Percentiles rank a stretch among this genome's conserved stretches.
Conservation (phyloP, 768 basidiomycete genomes). For the Pisolithus orientalis region DNA sequence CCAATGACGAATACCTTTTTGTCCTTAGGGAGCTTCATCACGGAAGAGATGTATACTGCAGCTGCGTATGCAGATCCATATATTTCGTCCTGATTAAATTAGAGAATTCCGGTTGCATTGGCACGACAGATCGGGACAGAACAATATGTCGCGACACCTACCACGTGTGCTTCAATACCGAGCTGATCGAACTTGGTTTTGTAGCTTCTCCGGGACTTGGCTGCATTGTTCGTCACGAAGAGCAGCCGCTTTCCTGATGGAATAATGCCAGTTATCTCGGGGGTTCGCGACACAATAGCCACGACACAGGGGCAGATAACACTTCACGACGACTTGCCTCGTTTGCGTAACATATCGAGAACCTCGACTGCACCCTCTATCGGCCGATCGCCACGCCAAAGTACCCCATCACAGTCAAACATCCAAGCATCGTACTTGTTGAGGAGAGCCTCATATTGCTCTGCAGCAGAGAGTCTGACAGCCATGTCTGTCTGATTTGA, state of each 20-base stretch:
- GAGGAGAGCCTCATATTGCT: conserved; percentile 44
- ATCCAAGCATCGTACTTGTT: conserved; percentile 88
- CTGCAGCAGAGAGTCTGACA: conserved; percentile 24
- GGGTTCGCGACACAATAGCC: not conserved
- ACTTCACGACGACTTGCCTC: conserved; percentile 44
- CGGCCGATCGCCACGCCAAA: conserved; percentile 81
- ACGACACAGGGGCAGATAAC: too few species aligned
- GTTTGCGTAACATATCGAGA: conserved; percentile 60
- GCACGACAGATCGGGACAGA: not conserved
- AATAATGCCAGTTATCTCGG: not conserved
- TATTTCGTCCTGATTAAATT: conserved; percentile 72
- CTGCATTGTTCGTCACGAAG: conserved; percentile 97
- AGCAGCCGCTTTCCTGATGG: conserved; percentile 67
- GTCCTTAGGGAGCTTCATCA: conserved; percentile 81
- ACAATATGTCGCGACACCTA: conserved; percentile 32
- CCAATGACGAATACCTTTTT: conserved; percentile 97
- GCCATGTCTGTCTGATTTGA: conserved; percentile 20
- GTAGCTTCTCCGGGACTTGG: conserved; percentile 83
- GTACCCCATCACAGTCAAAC: conserved; percentile 94
- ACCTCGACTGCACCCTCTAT: conserved; percentile 78
- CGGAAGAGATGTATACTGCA: conserved; percentile 80
- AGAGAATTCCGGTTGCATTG: not conserved
- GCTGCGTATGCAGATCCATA: conserved; percentile 91
- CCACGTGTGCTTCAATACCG: conserved; percentile 78
- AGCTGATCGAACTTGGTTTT: conserved; percentile 89